Evolutionary conservation across 257 asterid species (phyloP).

Genomic region (Leonotis leonurus): DNA sequence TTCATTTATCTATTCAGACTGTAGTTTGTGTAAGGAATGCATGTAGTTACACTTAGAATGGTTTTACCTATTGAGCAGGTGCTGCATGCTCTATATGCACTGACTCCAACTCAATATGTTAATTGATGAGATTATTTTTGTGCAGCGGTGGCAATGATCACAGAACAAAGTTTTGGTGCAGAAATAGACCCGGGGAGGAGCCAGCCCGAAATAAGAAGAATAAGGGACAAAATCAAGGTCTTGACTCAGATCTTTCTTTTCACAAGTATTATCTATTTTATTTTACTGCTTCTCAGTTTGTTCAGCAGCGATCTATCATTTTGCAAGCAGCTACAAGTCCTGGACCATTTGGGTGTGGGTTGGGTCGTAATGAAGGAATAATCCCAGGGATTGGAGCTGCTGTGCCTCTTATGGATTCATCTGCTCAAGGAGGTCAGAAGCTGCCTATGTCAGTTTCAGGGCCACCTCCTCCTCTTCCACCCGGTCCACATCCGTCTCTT

Average conservation of each 20-base stretch:
- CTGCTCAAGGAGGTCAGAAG: constrained; percentile 78
- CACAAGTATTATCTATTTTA: neutral
- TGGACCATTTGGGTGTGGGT: constrained; percentile 77
- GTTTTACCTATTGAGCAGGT: no score
- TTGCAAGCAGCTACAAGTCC: constrained; percentile 60
- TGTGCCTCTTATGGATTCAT: constrained; percentile 83
- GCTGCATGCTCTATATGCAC: constrained; percentile 10
- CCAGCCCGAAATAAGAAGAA: constrained; percentile 65
- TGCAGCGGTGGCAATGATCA: constrained; percentile 99
- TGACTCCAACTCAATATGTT: neutral
- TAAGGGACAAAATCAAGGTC: constrained; percentile 61
- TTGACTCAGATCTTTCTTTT: constrained; percentile 9
- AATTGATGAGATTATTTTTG: constrained; percentile 19
- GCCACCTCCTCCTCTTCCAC: constrained; percentile 95
- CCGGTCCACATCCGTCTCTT: constrained; percentile 97
- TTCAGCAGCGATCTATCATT: neutral
- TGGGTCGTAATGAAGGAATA: constrained; percentile 85
- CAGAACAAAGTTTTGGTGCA: constrained; percentile 96
- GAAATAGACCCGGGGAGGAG: constrained; percentile 99
- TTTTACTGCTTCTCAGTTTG: neutral
- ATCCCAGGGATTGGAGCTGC: constrained; percentile 98
- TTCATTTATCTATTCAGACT: neutral
- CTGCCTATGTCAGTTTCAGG: constrained; percentile 40
- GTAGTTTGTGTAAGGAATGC: neutral
- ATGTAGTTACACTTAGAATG: neutral